These are phyloP conservation scores for Chlorociboria aeruginascens DNA, from an alignment of 495 filamentous ascomycete species.

Conservation along the genomic window DNA sequence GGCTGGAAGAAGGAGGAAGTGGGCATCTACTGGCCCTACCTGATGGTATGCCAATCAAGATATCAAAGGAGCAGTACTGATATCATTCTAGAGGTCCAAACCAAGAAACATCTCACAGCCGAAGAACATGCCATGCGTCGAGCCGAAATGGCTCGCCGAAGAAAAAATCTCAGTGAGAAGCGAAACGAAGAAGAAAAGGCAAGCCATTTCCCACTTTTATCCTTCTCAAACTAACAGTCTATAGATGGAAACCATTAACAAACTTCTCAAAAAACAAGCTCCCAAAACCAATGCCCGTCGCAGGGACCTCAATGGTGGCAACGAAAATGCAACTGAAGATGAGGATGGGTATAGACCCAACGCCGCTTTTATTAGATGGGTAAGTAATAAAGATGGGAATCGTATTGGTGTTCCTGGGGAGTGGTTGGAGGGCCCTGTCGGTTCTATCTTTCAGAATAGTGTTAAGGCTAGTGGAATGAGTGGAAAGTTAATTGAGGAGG, in stretches of 20 bases:
- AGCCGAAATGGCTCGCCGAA: conserved; percentile 87
- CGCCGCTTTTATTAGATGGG: conserved; percentile 65
- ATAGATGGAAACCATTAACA: conserved; percentile 97
- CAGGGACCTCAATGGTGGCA: conserved; percentile 26
- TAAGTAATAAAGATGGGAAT: conserved; percentile 58
- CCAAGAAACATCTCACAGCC: conserved; percentile 83
- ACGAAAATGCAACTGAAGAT: conserved; percentile 43
- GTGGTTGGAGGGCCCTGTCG: conserved; percentile 61
- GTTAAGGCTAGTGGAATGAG: conserved; percentile 16
- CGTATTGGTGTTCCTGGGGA: conserved; percentile 67
- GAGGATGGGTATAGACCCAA: conserved; percentile 39
- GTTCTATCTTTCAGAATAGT: conserved; percentile 38
- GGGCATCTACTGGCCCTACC: conserved; percentile 75
- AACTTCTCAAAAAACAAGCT: conserved; percentile 87
- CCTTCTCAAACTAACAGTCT: conserved; percentile 1
- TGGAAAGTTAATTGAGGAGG: conserved; percentile 18
- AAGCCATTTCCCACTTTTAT: conserved; percentile 7
- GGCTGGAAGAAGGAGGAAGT: conserved; percentile 55
- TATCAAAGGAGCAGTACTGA: conserved; percentile 2
- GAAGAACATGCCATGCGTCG: conserved; percentile 93
- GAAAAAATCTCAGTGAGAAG: conserved; percentile 96
- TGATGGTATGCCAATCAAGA: conserved; percentile 43
- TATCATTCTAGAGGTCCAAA: conserved; percentile 60
- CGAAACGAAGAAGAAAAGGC: conserved; percentile 98
- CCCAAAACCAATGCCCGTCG: conserved; percentile 63